Evolutionary conservation across 176 grass and related monocot species (phyloP), one percentile per base, ranked within the genome.

Genomic region (Triticum timopheevii): DNA sequence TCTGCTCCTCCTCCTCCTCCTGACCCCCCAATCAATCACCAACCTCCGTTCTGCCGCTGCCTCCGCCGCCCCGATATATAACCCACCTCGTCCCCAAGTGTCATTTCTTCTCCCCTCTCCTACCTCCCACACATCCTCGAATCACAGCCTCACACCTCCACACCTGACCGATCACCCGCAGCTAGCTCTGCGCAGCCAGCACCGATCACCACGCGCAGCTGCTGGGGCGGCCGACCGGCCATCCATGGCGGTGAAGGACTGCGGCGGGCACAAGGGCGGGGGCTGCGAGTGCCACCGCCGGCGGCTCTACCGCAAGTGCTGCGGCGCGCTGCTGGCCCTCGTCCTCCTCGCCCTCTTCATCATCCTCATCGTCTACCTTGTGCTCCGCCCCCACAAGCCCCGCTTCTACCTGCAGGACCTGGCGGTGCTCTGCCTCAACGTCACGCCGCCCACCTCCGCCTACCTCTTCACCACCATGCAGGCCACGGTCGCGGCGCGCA

Each of bases 341-440:
- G 0, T 93, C 38, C 12, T 86, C 10, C 45, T 93, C 0, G 5
- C 50, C 4, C 62, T 87, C 62, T 83, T 95, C 85, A 0, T 87
- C 7, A 13, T 95, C 1, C 33, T 95, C 1, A 3, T 95, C 54
- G 70, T 92, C 3, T 95, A 73, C 85, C 89, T 95, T 23, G 83
- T 76, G 16, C 88, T 98, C 8, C 93, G 86, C 1, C 91, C 93
- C 0, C 85, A 94, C 28, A 98, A 90, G 40, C 95, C 95, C 2
- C 5, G 0, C 2, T 93, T 92, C 89, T 92, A 95, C 91, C 95
- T 98, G 31, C 93, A 95, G 76, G 91, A 95, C 90, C 81, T 90
- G 4, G 85, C 88, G 1, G 84, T 98, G 85, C 72, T 88, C 34
- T 90, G 90, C 89, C 88, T 98, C 34, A 98, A 95, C 89, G 71